Conservation (phyloP, 2,329 filamentous ascomycete species). For the Hypoxylon sp. region DNA sequence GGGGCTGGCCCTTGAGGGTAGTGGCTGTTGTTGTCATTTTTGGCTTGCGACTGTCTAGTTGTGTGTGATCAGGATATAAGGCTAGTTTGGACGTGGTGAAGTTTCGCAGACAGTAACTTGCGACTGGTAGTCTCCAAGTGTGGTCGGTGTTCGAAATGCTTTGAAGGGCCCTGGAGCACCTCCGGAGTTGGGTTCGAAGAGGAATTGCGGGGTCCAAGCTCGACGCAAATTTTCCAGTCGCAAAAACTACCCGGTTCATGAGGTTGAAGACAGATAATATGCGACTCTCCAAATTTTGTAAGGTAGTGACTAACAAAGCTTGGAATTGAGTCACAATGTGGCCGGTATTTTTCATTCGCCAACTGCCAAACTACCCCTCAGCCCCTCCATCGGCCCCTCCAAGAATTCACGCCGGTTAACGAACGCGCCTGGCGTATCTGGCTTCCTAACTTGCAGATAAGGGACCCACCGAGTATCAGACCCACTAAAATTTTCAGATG, state of each 20-base stretch:
- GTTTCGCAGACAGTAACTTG: slow-evolving; percentile 20
- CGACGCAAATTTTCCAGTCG: slow-evolving; percentile 33
- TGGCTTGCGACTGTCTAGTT: slow-evolving; percentile 11
- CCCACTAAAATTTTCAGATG: slow-evolving; percentile 45
- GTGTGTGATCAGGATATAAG: slow-evolving; percentile 6
- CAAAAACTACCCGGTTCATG: slow-evolving; percentile 31
- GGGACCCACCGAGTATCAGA: slow-evolving; percentile 9
- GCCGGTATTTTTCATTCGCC: slow-evolving; percentile 39
- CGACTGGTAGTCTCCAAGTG: slow-evolving; percentile 14
- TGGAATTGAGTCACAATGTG: slow-evolving; percentile 39
- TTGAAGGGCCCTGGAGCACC: slow-evolving; percentile 23
- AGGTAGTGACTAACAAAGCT: slow-evolving; percentile 11
- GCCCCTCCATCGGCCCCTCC: slow-evolving; percentile 40
- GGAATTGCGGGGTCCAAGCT: slow-evolving; percentile 31
- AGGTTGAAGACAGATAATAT: slow-evolving; percentile 31
- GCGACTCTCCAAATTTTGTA: slow-evolving; percentile 34
- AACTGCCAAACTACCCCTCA: slow-evolving; percentile 32
- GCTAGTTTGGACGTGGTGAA: slow-evolving; percentile 27
- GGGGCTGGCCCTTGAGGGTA: slow-evolving; percentile 89
- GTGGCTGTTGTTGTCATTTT: slow-evolving; percentile 71
- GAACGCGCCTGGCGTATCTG: slow-evolving; percentile 1
- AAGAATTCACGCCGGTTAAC: slow-evolving; percentile 19
- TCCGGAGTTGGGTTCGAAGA: slow-evolving; percentile 15
- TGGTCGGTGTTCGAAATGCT: slow-evolving; percentile 8
- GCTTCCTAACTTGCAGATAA: not conserved